Evolutionary conservation across 768 basidiomycete species (phyloP).

Genomic region (Exidia glandulosa): DNA sequence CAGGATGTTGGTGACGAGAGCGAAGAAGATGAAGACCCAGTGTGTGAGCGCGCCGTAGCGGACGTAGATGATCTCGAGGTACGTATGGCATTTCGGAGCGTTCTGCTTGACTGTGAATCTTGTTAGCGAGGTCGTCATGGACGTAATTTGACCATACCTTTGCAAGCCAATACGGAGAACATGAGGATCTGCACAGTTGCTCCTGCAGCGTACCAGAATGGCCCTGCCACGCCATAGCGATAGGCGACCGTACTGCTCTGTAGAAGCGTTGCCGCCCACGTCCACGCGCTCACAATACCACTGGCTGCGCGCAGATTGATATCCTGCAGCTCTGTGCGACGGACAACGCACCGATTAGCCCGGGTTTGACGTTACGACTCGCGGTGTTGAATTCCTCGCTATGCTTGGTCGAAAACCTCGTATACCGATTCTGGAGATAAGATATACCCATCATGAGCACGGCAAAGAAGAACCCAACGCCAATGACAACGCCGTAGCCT

Average conservation of each 20-base stretch:
- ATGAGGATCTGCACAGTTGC: constrained; percentile 43
- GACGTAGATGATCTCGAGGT: constrained; percentile 5
- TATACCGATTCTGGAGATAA: constrained; percentile 17
- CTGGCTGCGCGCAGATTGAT: background rate
- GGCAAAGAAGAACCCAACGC: constrained; percentile 42
- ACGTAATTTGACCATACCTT: constrained; percentile 25
- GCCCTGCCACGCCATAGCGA: background rate
- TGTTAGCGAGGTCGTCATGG: background rate
- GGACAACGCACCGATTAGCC: constrained; percentile 38
- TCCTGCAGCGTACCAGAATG: constrained; percentile 31
- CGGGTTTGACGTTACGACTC: constrained; percentile 38
- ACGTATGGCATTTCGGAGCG: background rate
- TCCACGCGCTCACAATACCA: constrained; percentile 41
- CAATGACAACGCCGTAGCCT: constrained; percentile 12
- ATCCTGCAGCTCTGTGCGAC: constrained; percentile 4
- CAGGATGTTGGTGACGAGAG: constrained; percentile 38
- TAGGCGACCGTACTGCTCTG: constrained; percentile 43
- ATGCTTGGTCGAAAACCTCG: constrained; percentile 14
- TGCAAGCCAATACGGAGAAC: constrained; percentile 29
- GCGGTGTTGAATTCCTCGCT: constrained; percentile 22
- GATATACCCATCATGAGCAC: constrained; percentile 17
- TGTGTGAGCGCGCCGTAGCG: constrained; percentile 38
- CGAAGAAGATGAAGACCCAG: constrained; percentile 44
- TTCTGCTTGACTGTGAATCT: background rate
- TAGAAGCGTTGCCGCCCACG: constrained; percentile 46